A percentile compares a stretch with the other conserved stretches of the same genome.
phyloP scores from a whole-genome alignment of 495 filamentous ascomycete species.

The Penicillium herquei region DNA sequence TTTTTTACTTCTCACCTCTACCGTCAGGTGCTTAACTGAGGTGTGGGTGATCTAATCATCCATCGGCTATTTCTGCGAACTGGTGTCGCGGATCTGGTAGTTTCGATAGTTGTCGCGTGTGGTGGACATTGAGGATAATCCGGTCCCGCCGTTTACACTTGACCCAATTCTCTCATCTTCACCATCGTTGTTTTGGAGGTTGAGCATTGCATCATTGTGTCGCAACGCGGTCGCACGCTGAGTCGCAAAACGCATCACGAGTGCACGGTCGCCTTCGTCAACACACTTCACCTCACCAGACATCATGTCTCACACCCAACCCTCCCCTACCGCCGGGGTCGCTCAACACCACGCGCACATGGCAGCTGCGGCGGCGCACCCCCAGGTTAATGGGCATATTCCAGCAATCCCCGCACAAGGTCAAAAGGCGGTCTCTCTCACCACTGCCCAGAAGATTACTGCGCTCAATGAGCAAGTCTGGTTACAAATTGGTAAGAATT shows the following conservation, averaged over 20 bases:
- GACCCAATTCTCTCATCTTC: not conserved
- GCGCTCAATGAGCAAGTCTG: slow-evolving; percentile 83
- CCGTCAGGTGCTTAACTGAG: not conserved
- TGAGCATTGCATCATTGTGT: slow-evolving; percentile 42
- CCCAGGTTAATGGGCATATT: slow-evolving; percentile 52
- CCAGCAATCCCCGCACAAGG: slow-evolving; percentile 50
- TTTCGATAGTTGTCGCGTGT: not conserved
- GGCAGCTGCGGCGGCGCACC: slow-evolving; percentile 42
- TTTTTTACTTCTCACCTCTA: slow-evolving; percentile 7
- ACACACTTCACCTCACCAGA: slow-evolving; percentile 1
- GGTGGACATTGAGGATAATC: too few relatives aligned
- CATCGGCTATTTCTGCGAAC: not conserved
- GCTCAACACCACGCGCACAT: slow-evolving; percentile 50
- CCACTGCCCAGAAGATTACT: slow-evolving; percentile 59
- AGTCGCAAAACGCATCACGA: slow-evolving; percentile 17
- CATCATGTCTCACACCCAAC: slow-evolving; percentile 52
- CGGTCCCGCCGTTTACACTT: too few relatives aligned
- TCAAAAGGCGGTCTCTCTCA: slow-evolving; percentile 48
- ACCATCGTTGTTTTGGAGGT: not conserved
- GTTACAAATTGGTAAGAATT: slow-evolving; percentile 77
- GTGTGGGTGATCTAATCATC: not conserved
- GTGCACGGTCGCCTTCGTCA: not conserved
- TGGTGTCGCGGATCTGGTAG: not conserved
- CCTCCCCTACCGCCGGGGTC: slow-evolving; percentile 50
- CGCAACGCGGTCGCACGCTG: slow-evolving; percentile 28